Conservation (phyloP, 139 green algal species). For the Mesotaenium endlicherianum region DNA sequence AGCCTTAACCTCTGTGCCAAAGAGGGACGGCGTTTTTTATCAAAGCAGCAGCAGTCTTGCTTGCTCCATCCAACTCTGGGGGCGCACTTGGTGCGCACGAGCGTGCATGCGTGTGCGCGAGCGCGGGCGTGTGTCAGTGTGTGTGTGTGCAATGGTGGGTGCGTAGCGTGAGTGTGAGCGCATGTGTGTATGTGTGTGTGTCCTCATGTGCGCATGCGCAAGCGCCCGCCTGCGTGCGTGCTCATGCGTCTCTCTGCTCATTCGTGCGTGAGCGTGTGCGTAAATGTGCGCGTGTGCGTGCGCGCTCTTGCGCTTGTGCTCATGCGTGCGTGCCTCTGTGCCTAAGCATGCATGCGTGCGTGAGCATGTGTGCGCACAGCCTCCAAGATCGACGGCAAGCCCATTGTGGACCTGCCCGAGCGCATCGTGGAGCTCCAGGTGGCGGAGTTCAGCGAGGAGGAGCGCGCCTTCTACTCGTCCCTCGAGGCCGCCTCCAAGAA, state of each 20-base stretch:
- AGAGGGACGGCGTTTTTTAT: too few relatives aligned
- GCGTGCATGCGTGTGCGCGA: too few relatives aligned
- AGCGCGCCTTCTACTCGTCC: conserved; percentile 31
- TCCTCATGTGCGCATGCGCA: neutral
- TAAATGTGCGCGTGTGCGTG: neutral
- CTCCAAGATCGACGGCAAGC: conserved; percentile 43
- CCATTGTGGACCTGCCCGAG: conserved; percentile 37
- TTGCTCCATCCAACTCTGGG: too few relatives aligned
- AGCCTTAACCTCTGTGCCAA: too few relatives aligned
- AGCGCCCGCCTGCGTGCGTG: neutral
- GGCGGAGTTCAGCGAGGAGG: conserved; percentile 32
- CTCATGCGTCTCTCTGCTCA: neutral
- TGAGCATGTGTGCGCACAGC: neutral
- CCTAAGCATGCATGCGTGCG: neutral
- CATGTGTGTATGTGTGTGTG: neutral
- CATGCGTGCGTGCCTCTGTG: neutral
- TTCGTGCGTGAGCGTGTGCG: neutral
- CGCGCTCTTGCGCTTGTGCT: neutral
- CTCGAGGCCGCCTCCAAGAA: conserved; percentile 23
- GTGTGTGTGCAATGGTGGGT: neutral
- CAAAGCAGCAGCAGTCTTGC: too few relatives aligned
- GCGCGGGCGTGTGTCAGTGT: too few relatives aligned
- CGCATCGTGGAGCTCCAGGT: conserved; percentile 32
- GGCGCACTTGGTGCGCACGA: too few relatives aligned
- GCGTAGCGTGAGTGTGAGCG: neutral